Base-by-base conservation (phyloP, 306 rosid species). In the Ammopiptanthus mongolicus region DNA sequence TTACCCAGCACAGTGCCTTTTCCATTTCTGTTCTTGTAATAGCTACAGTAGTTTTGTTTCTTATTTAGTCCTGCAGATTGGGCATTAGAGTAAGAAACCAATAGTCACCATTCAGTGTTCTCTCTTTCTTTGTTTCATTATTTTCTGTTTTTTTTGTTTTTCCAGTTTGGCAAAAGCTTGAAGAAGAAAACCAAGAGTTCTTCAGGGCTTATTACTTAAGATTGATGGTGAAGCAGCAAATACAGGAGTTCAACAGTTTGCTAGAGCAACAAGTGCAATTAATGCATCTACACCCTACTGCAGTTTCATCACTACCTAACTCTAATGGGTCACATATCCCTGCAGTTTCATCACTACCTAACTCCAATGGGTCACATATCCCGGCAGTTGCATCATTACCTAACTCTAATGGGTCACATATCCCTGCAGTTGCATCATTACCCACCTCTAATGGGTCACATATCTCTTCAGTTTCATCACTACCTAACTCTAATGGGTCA, bases 81-180 rank as follows among this genome's bases (percentile, higher is more conserved):
- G 58, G 73, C 55, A 36, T 72, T 77, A 36, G 41, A 48, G 53
- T 48, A n/a, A 50, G 65, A 65, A 17, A 66, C 23, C 21, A 6
- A 21, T 23, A 8, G 56, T 56, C 28, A 25, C 57, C 46, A 46
- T 56, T 18, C 25, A 18, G 52, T 33, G 25, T 74, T 55, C 18
- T 76, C 46, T 64, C n/a, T 41, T 23, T 50, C 31, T 60, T 29
- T 65, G 42, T 25, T 77, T 47, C 60, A 42, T 41, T 11, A 41
- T 41, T 51, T 15, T 74, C 56, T 34, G n/a, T 51, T 60, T 53
- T 19, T 57, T 60, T 73, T 60, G 23, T 75, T 29, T 62, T 84
- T 76, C 60, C 92, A 95, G 98, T 95, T 79, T 95, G 97, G 97
- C 96, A 90, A 86, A 91, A 84, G 86, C 98, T 95, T 55, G 93